Percentiles rank a stretch among this genome's conserved stretches.
Conservation (phyloP, 2,329 filamentous ascomycete genomes). For the Claviceps fusiformis region DNA sequence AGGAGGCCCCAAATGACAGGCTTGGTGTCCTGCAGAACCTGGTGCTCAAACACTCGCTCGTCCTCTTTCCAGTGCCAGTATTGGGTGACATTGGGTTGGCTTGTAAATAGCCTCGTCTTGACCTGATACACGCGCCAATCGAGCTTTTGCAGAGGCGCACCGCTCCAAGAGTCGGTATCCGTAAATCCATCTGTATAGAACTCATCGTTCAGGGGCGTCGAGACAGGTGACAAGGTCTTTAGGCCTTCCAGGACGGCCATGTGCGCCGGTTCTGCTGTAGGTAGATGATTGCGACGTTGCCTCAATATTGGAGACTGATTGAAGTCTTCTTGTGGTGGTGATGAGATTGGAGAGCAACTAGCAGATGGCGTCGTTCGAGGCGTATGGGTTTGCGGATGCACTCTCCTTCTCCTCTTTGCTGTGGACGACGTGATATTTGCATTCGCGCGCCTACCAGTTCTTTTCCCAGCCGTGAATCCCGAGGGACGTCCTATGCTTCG, state of each 20-base stretch:
- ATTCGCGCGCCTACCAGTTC: slow-evolving; percentile 6
- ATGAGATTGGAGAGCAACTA: slow-evolving; percentile 15
- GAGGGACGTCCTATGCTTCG: slow-evolving; percentile 45
- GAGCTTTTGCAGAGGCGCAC: slow-evolving; percentile 27
- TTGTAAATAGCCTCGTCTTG: slow-evolving; percentile 33
- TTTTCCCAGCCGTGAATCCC: slow-evolving; percentile 24
- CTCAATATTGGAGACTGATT: slow-evolving; percentile 2
- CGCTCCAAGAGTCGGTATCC: slow-evolving; percentile 36
- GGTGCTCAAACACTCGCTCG: slow-evolving; percentile 34
- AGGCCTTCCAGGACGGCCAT: slow-evolving; percentile 12
- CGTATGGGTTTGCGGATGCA: slow-evolving; percentile 16
- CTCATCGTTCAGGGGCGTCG: slow-evolving; percentile 18
- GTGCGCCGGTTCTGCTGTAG: not conserved
- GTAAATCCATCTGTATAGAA: slow-evolving; percentile 31
- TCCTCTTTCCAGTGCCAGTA: slow-evolving; percentile 40
- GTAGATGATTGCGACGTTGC: not conserved
- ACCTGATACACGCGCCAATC: slow-evolving; percentile 42
- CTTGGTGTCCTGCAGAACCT: slow-evolving; percentile 32
- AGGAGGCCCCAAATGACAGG: slow-evolving; percentile 36
- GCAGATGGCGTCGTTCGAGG: slow-evolving; percentile 15
- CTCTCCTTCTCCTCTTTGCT: slow-evolving; percentile 21
- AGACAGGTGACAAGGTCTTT: slow-evolving; percentile 11
- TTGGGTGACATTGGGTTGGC: slow-evolving; percentile 34
- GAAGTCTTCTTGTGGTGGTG: slow-evolving; percentile 6
- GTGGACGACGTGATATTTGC: slow-evolving; percentile 10